Evolutionary conservation across 345 rosid genomes (phyloP).

Genomic region (Tarenaya hassleriana): DNA sequence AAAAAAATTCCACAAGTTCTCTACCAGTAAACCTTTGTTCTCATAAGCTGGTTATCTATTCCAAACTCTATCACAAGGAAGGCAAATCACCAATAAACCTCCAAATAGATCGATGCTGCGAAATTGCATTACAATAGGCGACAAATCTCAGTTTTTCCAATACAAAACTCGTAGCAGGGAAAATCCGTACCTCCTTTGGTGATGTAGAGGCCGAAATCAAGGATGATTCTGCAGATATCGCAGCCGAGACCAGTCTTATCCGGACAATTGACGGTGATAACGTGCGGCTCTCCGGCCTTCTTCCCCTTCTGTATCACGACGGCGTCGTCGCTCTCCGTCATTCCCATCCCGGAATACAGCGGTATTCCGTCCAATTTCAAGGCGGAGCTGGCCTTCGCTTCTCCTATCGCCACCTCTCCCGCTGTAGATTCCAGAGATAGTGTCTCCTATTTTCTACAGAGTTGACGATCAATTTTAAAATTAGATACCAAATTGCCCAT

Average conservation of each 20-base stretch:
- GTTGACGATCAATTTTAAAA: too few relatives aligned
- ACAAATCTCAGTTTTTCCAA: neutral
- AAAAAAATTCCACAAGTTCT: too few relatives aligned
- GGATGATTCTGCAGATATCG: conserved; percentile 64
- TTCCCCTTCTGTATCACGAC: conserved; percentile 60
- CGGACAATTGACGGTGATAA: conserved; percentile 76
- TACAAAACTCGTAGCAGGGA: neutral
- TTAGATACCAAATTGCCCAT: too few relatives aligned
- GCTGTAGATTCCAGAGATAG: too few relatives aligned
- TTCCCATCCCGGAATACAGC: conserved; percentile 35
- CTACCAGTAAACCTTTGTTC: too few relatives aligned
- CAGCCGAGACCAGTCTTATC: conserved; percentile 71
- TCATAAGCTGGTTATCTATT: too few relatives aligned
- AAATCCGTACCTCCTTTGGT: conserved; percentile 56
- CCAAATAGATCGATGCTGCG: too few relatives aligned
- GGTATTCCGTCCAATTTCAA: conserved; percentile 1
- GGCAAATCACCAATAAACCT: too few relatives aligned
- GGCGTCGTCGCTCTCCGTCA: conserved; percentile 42
- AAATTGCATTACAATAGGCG: too few relatives aligned
- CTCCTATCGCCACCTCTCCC: too few relatives aligned
- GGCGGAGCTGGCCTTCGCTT: neutral
- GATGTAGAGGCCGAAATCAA: conserved; percentile 70
- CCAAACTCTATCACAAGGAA: too few relatives aligned
- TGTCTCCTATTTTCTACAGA: too few relatives aligned
- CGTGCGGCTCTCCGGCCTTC: conserved; percentile 54